These are phyloP conservation scores for Aspergillus brasiliensis DNA, from an alignment of 2,329 filamentous ascomycete species.

Conservation along the genomic window DNA sequence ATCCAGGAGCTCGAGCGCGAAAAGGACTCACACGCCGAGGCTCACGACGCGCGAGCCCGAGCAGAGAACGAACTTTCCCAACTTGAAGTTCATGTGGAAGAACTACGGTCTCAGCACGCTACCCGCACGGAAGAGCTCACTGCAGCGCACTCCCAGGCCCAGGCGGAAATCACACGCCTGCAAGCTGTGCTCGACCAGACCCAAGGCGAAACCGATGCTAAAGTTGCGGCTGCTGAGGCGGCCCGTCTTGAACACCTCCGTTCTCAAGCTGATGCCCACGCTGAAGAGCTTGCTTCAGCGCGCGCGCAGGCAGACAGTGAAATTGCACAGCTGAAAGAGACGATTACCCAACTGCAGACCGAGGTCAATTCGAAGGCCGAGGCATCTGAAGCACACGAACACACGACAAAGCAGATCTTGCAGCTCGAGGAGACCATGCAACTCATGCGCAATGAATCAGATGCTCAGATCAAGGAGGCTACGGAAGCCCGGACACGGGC, in stretches of 20 bases:
- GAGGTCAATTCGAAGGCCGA: slow-evolving; percentile 21
- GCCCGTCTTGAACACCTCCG: slow-evolving; percentile 18
- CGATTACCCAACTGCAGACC: slow-evolving; percentile 38
- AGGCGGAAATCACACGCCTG: slow-evolving; percentile 21
- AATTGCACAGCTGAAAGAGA: slow-evolving; percentile 28
- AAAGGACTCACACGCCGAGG: slow-evolving; percentile 28
- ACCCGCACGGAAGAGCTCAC: slow-evolving; percentile 5
- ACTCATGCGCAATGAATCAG: slow-evolving; percentile 25
- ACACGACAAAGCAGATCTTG: slow-evolving; percentile 29
- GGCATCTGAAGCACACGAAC: slow-evolving; percentile 28
- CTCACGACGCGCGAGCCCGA: slow-evolving; percentile 25
- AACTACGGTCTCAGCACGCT: slow-evolving; percentile 13
- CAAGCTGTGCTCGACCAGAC: slow-evolving; percentile 52
- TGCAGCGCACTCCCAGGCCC: slow-evolving; percentile 11
- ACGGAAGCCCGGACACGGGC: slow-evolving; percentile 16
- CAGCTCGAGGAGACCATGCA: slow-evolving; percentile 31
- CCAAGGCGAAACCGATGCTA: slow-evolving; percentile 30
- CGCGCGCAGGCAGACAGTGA: slow-evolving; percentile 28
- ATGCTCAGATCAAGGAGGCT: slow-evolving; percentile 24
- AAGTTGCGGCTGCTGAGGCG: slow-evolving; percentile 16
- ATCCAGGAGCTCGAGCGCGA: slow-evolving; percentile 49
- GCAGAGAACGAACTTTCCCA: slow-evolving; percentile 22
- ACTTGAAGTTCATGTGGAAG: slow-evolving; percentile 12
- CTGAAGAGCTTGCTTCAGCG: slow-evolving; percentile 21
- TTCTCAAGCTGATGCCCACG: slow-evolving; percentile 16